A percentile compares a stretch with the other conserved stretches of the same genome.
These are phyloP conservation scores for Zygnema circumcarinatum DNA, from an alignment of 139 green algal genomes.

Conservation along the genomic window DNA sequence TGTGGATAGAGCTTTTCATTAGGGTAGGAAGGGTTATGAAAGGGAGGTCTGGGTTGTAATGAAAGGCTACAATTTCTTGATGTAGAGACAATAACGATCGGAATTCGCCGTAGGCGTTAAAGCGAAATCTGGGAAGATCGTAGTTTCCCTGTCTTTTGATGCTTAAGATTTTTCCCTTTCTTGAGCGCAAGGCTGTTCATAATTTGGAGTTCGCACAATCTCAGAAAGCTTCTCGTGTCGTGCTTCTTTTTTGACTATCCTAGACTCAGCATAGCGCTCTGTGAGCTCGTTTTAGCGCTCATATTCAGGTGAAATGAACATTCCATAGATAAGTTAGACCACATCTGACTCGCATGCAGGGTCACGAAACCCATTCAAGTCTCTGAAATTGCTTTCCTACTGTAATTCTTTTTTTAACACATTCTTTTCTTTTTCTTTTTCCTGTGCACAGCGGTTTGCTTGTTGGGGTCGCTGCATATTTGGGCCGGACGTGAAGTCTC, in stretches of 20 bases:
- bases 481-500: constrained; percentile 52
- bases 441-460: constrained; percentile 31
- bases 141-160: neutral
- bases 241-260: neutral
- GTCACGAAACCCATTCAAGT: neutral
- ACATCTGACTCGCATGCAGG: neutral
- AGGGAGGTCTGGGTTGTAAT: too few species aligned
- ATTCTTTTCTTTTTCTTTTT: neutral
- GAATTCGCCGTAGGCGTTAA: neutral
- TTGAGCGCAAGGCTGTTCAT: neutral
- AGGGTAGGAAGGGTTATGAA: too few species aligned
- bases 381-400: neutral
- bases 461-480: constrained; percentile 54
- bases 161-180: neutral
- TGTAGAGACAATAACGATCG: neutral
- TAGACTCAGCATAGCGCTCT: neutral
- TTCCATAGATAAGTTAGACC: neutral
- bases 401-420: neutral
- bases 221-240: neutral
- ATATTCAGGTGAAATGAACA: neutral
- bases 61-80: too few species aligned
- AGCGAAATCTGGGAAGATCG: neutral
- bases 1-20: too few species aligned
- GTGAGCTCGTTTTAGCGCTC: neutral
- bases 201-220: neutral